Evolutionary conservation across 345 rosid genomes (phyloP).

Genomic region (Stellera chamaejasme): DNA sequence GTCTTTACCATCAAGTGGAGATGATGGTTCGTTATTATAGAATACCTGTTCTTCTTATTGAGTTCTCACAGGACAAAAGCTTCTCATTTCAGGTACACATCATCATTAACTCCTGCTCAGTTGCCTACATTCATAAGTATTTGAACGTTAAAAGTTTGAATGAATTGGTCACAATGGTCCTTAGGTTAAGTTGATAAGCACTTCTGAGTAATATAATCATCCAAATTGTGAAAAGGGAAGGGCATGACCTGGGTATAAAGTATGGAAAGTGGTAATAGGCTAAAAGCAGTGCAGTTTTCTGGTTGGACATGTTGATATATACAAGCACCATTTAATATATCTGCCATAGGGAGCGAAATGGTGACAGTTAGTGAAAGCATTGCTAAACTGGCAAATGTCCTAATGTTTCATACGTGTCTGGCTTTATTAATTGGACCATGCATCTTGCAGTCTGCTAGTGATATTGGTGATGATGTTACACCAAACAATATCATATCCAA

Average conservation of each 20-base stretch:
- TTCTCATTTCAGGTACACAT: slow-evolving; percentile 84
- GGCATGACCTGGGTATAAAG: too few relatives aligned
- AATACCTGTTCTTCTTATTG: slow-evolving; percentile 93
- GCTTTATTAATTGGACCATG: slow-evolving; percentile 2
- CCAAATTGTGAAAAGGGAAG: too few relatives aligned
- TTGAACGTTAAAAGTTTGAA: too few relatives aligned
- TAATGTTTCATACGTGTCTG: slow-evolving; percentile 4
- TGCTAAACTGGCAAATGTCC: neutral
- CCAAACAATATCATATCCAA: slow-evolving; percentile 86
- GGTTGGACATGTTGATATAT: too few relatives aligned
- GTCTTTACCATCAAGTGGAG: slow-evolving; percentile 92
- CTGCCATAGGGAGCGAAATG: too few relatives aligned
- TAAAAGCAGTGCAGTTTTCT: too few relatives aligned
- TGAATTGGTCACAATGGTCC: too few relatives aligned
- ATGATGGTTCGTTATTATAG: slow-evolving; percentile 83
- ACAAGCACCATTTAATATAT: too few relatives aligned
- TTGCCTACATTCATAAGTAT: too few relatives aligned
- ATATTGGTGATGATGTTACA: slow-evolving; percentile 93
- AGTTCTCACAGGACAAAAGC: slow-evolving; percentile 97
- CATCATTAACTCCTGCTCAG: slow-evolving; percentile 1
- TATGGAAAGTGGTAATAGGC: too few relatives aligned
- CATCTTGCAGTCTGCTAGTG: slow-evolving; percentile 73
- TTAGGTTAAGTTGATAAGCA: too few relatives aligned
- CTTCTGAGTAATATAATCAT: too few relatives aligned
- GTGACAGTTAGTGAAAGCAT: neutral